phyloP scores from a whole-genome alignment of 2,329 filamentous ascomycete species.

The Pyricularia grisea region DNA sequence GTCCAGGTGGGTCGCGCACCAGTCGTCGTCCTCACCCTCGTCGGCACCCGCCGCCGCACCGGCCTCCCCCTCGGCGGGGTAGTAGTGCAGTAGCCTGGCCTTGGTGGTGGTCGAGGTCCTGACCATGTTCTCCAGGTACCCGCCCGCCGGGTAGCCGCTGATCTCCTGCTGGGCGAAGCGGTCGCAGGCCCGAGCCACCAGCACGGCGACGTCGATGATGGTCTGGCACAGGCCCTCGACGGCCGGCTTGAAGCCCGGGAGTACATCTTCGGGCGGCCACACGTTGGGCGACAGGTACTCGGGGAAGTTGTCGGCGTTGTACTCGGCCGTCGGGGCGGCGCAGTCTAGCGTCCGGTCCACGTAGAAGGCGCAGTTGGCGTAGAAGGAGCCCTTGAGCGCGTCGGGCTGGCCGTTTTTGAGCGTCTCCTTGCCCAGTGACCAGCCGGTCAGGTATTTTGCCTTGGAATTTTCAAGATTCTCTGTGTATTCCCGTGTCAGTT shows the following conservation, averaged over 20 bases:
- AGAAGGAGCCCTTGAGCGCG: constrained; percentile 75
- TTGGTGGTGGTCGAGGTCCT: constrained; percentile 81
- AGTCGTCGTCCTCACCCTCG: constrained; percentile 63
- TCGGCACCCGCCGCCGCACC: constrained; percentile 8
- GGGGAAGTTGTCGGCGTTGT: constrained; percentile 56
- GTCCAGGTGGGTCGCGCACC: constrained; percentile 87
- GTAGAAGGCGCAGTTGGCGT: constrained; percentile 75
- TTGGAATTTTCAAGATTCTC: constrained; percentile 48
- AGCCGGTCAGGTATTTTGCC: constrained; percentile 60
- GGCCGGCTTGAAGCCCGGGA: constrained; percentile 67
- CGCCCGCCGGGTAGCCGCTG: constrained; percentile 58
- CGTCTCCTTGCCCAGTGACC: constrained; percentile 76
- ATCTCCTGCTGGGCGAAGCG: constrained; percentile 74
- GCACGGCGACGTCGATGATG: constrained; percentile 80
- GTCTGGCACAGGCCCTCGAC: constrained; percentile 70
- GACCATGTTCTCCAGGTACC: constrained; percentile 79
- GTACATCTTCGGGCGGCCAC: constrained; percentile 62
- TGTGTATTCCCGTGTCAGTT: constrained; percentile 13
- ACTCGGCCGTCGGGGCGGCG: constrained; percentile 48
- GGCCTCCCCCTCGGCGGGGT: constrained; percentile 46
- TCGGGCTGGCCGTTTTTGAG: constrained; percentile 71
- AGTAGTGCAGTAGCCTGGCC: constrained; percentile 88
- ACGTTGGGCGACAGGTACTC: constrained; percentile 88
- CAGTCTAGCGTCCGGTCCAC: constrained; percentile 53
- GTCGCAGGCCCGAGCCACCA: constrained; percentile 89